These are phyloP conservation scores for Xylaria venustula DNA, from an alignment of 495 filamentous ascomycete genomes.

Conservation along the genomic window DNA sequence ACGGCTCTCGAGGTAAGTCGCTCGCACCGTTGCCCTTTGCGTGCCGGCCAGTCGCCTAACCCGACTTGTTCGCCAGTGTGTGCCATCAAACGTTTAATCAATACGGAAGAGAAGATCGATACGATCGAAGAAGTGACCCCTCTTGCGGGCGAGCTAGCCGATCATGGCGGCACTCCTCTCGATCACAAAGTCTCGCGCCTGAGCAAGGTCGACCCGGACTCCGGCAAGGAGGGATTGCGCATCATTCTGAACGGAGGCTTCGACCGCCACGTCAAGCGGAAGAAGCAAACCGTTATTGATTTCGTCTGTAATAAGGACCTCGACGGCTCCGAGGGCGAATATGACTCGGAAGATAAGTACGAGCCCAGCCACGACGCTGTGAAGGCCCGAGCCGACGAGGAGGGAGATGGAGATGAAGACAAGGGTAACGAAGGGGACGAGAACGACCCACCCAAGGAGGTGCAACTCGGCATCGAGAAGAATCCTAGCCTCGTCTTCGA, in stretches of 20 bases:
- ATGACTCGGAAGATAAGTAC: constrained; percentile 46
- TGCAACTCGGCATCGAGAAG: constrained; percentile 42
- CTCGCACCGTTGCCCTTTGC: neutral
- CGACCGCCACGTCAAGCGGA: constrained; percentile 38
- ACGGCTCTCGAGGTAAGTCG: constrained; percentile 59
- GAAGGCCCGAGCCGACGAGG: constrained; percentile 18
- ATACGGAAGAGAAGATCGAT: constrained; percentile 24
- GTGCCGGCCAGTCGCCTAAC: neutral
- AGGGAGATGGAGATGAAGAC: constrained; percentile 32
- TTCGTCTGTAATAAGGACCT: constrained; percentile 73
- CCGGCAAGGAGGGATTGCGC: constrained; percentile 64
- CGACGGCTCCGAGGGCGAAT: constrained; percentile 68
- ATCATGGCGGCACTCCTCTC: constrained; percentile 52
- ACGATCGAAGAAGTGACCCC: constrained; percentile 55
- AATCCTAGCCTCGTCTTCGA: constrained; percentile 67
- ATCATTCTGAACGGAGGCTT: constrained; percentile 68
- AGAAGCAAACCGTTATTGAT: constrained; percentile 74
- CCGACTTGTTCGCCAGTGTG: constrained; percentile 58
- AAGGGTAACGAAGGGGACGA: constrained; percentile 30
- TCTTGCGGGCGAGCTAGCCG: constrained; percentile 67
- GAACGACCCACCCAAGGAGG: constrained; percentile 41
- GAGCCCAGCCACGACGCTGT: constrained; percentile 17
- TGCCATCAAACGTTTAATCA: constrained; percentile 61
- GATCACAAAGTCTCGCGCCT: constrained; percentile 63
- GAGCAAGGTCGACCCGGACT: constrained; percentile 58